Evolutionary conservation across 306 rosid genomes (phyloP).

Genomic region (Adenanthera pavonina): DNA sequence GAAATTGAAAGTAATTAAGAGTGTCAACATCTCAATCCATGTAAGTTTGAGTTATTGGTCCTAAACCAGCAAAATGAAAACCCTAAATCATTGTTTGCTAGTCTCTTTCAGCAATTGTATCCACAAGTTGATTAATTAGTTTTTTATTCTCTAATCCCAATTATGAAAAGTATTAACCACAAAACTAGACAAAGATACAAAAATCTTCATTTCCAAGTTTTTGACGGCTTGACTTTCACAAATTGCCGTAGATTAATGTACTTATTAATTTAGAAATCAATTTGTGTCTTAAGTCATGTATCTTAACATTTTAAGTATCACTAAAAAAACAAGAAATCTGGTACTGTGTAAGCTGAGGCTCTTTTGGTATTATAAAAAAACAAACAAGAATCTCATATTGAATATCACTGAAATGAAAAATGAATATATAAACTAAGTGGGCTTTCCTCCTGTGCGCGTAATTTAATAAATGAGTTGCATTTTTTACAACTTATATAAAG

Average conservation of each 20-base stretch:
- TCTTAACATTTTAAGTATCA: background rate
- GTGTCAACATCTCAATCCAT: background rate
- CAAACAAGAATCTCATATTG: background rate
- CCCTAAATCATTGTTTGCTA: background rate
- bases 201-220: background rate
- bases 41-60: background rate
- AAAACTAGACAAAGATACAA: background rate
- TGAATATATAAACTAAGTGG: background rate
- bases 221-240: background rate
- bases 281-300: background rate
- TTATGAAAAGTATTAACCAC: background rate
- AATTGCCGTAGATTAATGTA: background rate
- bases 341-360: too few relatives aligned
- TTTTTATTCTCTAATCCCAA: background rate
- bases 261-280: background rate
- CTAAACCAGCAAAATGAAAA: background rate
- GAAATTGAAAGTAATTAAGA: background rate
- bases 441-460: too few relatives aligned
- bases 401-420: background rate
- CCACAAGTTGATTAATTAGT: slow-evolving; percentile 3
- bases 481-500: too few relatives aligned
- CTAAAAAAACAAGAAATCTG: background rate
- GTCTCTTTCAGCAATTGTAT: background rate
- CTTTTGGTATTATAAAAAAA: too few relatives aligned
- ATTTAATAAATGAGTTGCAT: too few relatives aligned